Base-by-base conservation (phyloP, 2,329 filamentous ascomycete genomes). In the Colletotrichum somersetense region DNA sequence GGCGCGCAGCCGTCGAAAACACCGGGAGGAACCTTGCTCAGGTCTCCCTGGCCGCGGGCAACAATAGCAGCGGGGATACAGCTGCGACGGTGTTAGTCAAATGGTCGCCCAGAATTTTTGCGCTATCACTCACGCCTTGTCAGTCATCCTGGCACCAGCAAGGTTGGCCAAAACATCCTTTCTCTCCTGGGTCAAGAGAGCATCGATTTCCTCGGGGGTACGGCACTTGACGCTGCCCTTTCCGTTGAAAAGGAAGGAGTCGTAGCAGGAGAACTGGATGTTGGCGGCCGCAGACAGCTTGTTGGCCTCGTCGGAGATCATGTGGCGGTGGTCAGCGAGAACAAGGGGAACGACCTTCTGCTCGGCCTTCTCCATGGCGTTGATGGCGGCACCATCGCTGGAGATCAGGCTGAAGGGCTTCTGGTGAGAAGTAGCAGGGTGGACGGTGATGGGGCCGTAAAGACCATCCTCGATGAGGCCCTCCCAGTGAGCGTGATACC, bases 161-260 rank as follows among this genome's bases (percentile, higher is more conserved):
- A 80, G 77, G 2, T 78, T 12, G 0, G 40, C 48, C 0, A 85
- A 74, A 4, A 80, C 77, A 0, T 44, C 40, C 62, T 77, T 76
- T 46, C 85, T 83, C 3, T 77, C 67, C 0, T 77, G 73, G 7
- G 72, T 80, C 23, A 82, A 71, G 8, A 83, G 81, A 2, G 80
- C 76, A 40, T 82, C 78, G 6, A 89, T 81, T 50, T 86, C 80
- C 5, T 82, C 81, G 7, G 80, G 79, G 0, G 83, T 77, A 52
- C 86, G 81, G 76, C 89, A 91, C 59, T 85, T 79, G 0, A 89
- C 85, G 1, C 83, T 81, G 3, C 89, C 89, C 74, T 89, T 88
- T 33, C 90, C 90, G 70, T 92, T 91, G 62, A 92, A 83, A 14
- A 92, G 79, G 18, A 92, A 81, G 0, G 89, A 86, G 75, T 91